A percentile compares a stretch with the other conserved stretches of the same genome.
Evolutionary conservation across 768 basidiomycete genomes (phyloP).

Genomic region (Mrakia gelida): DNA sequence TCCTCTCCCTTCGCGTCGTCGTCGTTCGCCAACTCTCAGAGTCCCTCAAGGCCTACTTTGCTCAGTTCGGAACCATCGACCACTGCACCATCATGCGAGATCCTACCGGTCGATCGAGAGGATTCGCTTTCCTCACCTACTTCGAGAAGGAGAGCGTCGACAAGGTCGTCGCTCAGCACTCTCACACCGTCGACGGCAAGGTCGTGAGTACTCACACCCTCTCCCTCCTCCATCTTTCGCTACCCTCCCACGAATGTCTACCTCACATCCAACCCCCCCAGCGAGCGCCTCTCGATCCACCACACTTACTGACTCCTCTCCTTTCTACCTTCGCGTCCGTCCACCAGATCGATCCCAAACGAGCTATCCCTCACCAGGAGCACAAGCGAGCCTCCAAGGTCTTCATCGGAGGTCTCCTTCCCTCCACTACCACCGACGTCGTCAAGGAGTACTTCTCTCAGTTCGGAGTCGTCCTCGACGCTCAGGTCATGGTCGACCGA

Average conservation of each 20-base stretch:
- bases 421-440: slow-evolving; percentile 85
- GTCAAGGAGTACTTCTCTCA: slow-evolving; percentile 91
- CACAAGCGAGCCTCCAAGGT: slow-evolving; percentile 76
- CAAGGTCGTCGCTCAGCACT: slow-evolving; percentile 85
- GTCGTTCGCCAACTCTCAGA: slow-evolving; percentile 37
- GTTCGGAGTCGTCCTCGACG: slow-evolving; percentile 93
- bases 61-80: slow-evolving; percentile 94
- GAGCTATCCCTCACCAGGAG: slow-evolving; percentile 93
- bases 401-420: slow-evolving; percentile 91
- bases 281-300: not conserved
- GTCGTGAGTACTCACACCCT: slow-evolving; percentile 60
- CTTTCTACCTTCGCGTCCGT: not conserved
- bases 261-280: not conserved
- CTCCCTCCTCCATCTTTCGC: not conserved
- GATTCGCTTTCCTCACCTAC: slow-evolving; percentile 97
- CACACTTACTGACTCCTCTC: not conserved
- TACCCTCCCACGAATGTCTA: too few species aligned
- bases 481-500: slow-evolving; percentile 97
- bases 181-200: slow-evolving; percentile 90
- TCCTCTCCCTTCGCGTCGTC: slow-evolving; percentile 44
- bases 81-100: slow-evolving; percentile 99
- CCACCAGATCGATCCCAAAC: slow-evolving; percentile 93
- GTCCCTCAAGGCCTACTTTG: slow-evolving; percentile 66
- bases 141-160: slow-evolving; percentile 88
- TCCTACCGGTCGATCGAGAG: slow-evolving; percentile 84